phyloP scores from a whole-genome alignment of 2,329 filamentous ascomycete genomes.

The Cladophialophora carrionii region DNA sequence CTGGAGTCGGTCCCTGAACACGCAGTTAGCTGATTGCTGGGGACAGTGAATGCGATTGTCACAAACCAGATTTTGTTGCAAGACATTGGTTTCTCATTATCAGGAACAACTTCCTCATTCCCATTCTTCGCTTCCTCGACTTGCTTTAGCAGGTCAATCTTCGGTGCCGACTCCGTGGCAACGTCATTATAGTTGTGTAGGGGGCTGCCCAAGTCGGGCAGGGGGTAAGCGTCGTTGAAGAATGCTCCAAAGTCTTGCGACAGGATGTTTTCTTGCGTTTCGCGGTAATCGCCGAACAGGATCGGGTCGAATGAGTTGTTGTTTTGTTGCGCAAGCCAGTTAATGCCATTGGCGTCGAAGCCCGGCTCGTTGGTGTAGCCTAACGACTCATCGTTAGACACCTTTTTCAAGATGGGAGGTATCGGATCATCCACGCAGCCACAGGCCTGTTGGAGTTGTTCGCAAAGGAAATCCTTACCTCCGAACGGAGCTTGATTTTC shows the following conservation, averaged over 20 bases:
- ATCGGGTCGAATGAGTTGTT: conserved; percentile 78
- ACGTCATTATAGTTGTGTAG: conserved; percentile 64
- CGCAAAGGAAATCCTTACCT: conserved; percentile 52
- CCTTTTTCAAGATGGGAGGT: conserved; percentile 40
- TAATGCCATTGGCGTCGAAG: conserved; percentile 56
- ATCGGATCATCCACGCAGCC: conserved; percentile 44
- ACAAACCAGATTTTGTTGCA: conserved; percentile 94
- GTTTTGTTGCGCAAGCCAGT: conserved; percentile 31
- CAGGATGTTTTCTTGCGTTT: conserved; percentile 82
- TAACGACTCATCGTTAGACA: conserved; percentile 34
- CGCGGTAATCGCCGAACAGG: conserved; percentile 88
- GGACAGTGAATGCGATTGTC: conserved; percentile 42
- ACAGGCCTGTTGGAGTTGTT: conserved; percentile 51
- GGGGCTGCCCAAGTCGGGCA: conserved; percentile 75
- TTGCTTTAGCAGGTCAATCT: conserved; percentile 73
- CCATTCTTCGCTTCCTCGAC: conserved; percentile 75
- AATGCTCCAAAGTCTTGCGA: conserved; percentile 71
- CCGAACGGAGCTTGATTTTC: conserved; percentile 35
- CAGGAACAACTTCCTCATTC: conserved; percentile 69
- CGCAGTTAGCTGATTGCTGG: conserved; percentile 48
- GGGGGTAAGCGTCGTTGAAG: conserved; percentile 76
- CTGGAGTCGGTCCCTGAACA: conserved; percentile 81
- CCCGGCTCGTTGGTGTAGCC: conserved; percentile 31
- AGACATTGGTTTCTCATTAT: conserved; percentile 68
- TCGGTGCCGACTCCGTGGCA: conserved; percentile 50